phyloP scores from a whole-genome alignment of 257 asterid species.

The Marsdenia floribunda region DNA sequence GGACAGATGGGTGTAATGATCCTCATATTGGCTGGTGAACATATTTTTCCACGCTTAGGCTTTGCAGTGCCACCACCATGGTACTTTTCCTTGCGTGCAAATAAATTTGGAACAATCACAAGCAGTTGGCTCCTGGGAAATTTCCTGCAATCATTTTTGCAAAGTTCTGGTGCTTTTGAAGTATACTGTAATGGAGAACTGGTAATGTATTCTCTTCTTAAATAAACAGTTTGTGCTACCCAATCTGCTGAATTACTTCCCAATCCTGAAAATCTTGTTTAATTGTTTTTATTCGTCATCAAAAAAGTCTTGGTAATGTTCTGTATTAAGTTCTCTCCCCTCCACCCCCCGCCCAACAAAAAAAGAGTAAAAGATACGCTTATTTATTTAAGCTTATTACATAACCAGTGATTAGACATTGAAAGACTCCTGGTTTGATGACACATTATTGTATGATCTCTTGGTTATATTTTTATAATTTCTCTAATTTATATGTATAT shows the following conservation, averaged over 20 bases:
- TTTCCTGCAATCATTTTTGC: constrained; percentile 78
- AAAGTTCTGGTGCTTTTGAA: constrained; percentile 89
- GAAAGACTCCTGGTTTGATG: too few relatives aligned
- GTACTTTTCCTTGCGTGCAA: constrained; percentile 72
- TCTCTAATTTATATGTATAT: too few relatives aligned
- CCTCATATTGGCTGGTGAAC: constrained; percentile 77
- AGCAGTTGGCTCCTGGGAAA: constrained; percentile 89
- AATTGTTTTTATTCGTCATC: too few relatives aligned
- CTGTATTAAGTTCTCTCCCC: too few relatives aligned
- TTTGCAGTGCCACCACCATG: constrained; percentile 79
- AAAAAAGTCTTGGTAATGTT: too few relatives aligned
- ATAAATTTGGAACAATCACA: constrained; percentile 85
- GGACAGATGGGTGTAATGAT: constrained; percentile 78
- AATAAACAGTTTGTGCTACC: constrained; percentile 7
- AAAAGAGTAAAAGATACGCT: too few relatives aligned
- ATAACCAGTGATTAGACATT: too few relatives aligned
- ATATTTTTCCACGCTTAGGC: constrained; percentile 74
- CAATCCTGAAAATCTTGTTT: too few relatives aligned
- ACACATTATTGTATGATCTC: too few relatives aligned
- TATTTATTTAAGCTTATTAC: too few relatives aligned
- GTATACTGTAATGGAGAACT: constrained; percentile 73
- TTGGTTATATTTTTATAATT: too few relatives aligned
- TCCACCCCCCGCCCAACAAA: too few relatives aligned
- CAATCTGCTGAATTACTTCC: background rate
- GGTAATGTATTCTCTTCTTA: constrained; percentile 43